phyloP scores from a whole-genome alignment of 305 asterid species.

The Ilex paraguariensis region DNA sequence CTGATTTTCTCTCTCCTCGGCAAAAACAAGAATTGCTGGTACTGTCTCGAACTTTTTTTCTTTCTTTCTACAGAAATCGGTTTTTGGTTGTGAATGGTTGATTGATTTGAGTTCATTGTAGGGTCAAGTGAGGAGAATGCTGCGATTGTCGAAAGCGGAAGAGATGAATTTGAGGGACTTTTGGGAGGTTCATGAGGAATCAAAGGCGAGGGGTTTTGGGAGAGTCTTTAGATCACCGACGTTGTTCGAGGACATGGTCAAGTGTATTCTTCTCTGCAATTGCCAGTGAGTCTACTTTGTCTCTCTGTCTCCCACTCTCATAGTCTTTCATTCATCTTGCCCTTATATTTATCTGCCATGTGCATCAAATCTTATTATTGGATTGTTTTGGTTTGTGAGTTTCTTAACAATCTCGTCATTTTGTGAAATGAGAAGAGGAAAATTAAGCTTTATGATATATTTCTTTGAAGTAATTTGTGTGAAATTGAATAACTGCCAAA shows the following conservation, averaged over 20 bases:
- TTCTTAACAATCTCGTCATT: too few species aligned
- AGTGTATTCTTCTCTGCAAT: constrained; percentile 82
- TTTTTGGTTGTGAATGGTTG: constrained; percentile 2
- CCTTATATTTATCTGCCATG: too few species aligned
- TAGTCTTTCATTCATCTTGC: too few species aligned
- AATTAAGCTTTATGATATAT: too few species aligned
- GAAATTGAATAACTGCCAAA: constrained; percentile 22
- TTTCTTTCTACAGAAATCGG: neutral
- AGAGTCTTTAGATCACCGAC: constrained; percentile 83
- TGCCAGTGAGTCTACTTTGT: constrained; percentile 57
- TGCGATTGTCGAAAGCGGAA: constrained; percentile 65
- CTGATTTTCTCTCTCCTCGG: constrained; percentile 30
- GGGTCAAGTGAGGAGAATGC: constrained; percentile 77
- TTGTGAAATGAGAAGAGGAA: too few species aligned
- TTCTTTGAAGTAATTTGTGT: too few species aligned
- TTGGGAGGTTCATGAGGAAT: constrained; percentile 48
- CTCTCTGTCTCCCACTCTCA: too few species aligned
- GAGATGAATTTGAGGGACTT: constrained; percentile 48
- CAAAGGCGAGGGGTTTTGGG: constrained; percentile 56
- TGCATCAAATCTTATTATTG: too few species aligned
- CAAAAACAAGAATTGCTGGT: constrained; percentile 57
- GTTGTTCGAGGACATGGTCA: constrained; percentile 85
- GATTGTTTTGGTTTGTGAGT: too few species aligned
- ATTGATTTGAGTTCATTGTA: constrained; percentile 16
- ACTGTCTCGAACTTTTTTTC: neutral